Base-by-base conservation (phyloP, 1,284 basidiomycete genomes). In the Amylostereum areolatum region DNA sequence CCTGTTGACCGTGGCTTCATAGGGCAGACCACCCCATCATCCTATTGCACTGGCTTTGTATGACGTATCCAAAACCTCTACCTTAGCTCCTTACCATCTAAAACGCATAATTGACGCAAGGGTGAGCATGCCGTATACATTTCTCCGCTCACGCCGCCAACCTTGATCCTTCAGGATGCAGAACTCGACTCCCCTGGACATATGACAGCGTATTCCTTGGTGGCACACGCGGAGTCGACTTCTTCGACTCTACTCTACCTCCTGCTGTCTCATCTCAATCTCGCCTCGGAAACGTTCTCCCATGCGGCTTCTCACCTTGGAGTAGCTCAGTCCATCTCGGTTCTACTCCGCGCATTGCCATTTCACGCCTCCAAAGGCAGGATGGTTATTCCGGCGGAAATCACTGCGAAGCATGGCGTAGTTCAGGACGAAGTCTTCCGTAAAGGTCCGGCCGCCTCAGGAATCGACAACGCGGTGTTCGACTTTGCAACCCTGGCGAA, bases 401-500 rank as follows among this genome's bases (percentile, higher is more conserved):
- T 96, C 43, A 85, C 85, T 8, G 83, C 86, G 39, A 83, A 80
- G 54, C 84, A 93, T 60, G 77, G 81, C 6, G 84, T 97, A 9
- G 81, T 79, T 43, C 91, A 96, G 63, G 92, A 97, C 64, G 87
- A 93, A 29, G 84, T 97, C 8, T 86, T 93, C 63, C 75, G 89
- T 32, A 73, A 74, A 39, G 87, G 90, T 1, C 74, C 76, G 7
- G 65, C 73, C 18, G 89, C 88, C 41, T 64, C 73, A 43, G 83
- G 80, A 5, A 70, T 87, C 30, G 78, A 80, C 36, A 80, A 89
- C 52, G 92, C 92, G 0, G 85, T 92, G 33, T 97, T 85, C 63
- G 89, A 93, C 61, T 85, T 96, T 63, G 94, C 94, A 12, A 91
- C 88, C 8, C 69, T 89, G 18, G 94, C 92, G 36, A 93, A 96